phyloP scores from a whole-genome alignment of 2,329 filamentous ascomycete genomes.

The Penicillium sp. region DNA sequence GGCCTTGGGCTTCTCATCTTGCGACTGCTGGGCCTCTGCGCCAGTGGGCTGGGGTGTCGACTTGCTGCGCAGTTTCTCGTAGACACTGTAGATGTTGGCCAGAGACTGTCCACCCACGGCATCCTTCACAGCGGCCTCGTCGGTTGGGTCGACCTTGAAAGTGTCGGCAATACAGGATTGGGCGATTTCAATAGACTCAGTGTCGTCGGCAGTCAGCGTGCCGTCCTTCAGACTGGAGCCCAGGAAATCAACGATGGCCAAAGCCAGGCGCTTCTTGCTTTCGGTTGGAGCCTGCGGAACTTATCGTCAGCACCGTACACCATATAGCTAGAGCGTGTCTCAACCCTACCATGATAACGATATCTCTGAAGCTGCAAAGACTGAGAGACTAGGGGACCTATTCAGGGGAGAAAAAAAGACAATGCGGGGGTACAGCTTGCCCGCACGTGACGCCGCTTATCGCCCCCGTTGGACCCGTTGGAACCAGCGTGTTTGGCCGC shows the following conservation, averaged over 20 bases:
- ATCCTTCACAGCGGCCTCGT: constrained; percentile 68
- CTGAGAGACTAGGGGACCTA: constrained; percentile 2
- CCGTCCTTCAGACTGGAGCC: constrained; percentile 79
- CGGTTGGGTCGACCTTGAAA: constrained; percentile 87
- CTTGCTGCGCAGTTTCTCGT: constrained; percentile 85
- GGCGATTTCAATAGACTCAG: constrained; percentile 90
- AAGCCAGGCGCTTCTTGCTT: constrained; percentile 82
- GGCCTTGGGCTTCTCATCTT: constrained; percentile 38
- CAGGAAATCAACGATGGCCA: constrained; percentile 96
- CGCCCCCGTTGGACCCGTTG: constrained; percentile 16
- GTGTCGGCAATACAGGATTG: constrained; percentile 90
- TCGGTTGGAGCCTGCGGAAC: constrained; percentile 42
- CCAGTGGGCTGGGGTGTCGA: constrained; percentile 48
- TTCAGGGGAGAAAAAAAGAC: constrained; percentile 18
- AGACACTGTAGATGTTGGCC: constrained; percentile 87
- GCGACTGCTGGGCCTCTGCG: constrained; percentile 39
- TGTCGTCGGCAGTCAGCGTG: constrained; percentile 80
- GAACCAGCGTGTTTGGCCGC: constrained; percentile 5
- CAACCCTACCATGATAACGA: constrained; percentile 26
- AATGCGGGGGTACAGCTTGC: constrained; percentile 25
- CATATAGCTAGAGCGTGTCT: too few relatives aligned
- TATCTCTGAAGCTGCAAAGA: constrained; percentile 1
- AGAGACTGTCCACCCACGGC: constrained; percentile 85
- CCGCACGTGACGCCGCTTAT: constrained; percentile 27
- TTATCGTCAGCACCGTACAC: not conserved